These are phyloP conservation scores for Sporothrix sp. DNA, from an alignment of 2,329 filamentous ascomycete genomes.

Conservation along the genomic window DNA sequence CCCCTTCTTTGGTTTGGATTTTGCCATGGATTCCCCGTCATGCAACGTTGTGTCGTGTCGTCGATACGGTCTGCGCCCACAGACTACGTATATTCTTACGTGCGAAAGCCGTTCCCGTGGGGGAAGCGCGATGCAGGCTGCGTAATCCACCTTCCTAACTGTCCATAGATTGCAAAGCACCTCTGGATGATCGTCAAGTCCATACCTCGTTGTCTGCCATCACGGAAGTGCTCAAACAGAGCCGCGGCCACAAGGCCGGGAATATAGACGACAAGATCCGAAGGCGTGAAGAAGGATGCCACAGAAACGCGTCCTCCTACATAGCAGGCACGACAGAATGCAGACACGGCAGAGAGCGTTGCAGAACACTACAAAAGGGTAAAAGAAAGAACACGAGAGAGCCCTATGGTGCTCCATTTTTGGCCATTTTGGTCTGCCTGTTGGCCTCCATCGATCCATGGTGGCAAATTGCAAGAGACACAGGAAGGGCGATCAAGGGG, in stretches of 20 bases:
- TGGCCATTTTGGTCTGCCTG: background rate
- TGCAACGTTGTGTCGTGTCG: background rate
- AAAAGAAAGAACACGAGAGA: background rate
- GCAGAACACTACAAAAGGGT: background rate
- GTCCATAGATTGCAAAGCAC: no score
- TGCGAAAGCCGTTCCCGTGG: conserved; percentile 8
- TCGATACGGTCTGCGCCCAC: background rate
- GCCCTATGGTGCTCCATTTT: conserved; percentile 3
- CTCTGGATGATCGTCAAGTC: no score
- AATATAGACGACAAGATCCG: no score
- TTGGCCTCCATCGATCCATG: conserved; percentile 7
- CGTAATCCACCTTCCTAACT: no score
- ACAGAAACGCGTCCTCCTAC: background rate
- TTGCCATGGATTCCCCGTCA: background rate
- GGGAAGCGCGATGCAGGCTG: background rate
- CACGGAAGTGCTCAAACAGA: no score
- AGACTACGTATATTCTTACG: conserved; percentile 2
- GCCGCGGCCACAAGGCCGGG: no score
- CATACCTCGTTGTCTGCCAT: no score
- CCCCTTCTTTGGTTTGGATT: background rate
- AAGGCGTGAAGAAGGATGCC: background rate
- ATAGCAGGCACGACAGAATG: background rate
- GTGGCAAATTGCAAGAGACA: conserved; percentile 1
- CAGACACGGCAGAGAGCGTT: background rate
- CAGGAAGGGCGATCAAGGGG: background rate